Evolutionary conservation across 305 asterid genomes (phyloP), one percentile per base, ranked within the genome.

Genomic region (Ajuga reptans): DNA sequence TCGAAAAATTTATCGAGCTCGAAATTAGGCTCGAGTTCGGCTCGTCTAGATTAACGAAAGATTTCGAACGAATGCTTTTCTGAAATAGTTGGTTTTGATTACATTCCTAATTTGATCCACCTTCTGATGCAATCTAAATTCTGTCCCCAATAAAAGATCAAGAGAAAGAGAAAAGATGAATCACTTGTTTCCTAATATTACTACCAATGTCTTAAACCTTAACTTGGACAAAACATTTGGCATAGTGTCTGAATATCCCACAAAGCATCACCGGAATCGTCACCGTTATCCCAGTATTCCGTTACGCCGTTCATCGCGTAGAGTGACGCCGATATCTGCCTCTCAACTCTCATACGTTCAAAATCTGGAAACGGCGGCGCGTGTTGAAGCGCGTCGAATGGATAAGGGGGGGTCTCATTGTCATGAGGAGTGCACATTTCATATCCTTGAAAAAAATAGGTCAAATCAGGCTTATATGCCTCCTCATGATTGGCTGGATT

Each of bases 321-420:
- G 0, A 84, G 81, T 15, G 95, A 85, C 43, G 95, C 89, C 12
- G 95, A 85, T 68, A 88, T 86, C 82, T 86, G 92, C 45, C 86
- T 72, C 27, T 88, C 91, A 1, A 85, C 85, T 55, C 76, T 86
- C 89, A 84, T 69, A 0, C 78, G 80, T 53, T 86, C 95, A 12
- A 84, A 79, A 66, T 86, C 89, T 4, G 75, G 78, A 51, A 75
- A 77, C 11, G 69, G 72, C 9, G n/a, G n/a, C n/a, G n/a, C n/a
- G 36, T 67, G 74, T 68, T 74, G 83, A 46, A 53, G 64, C 1
- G 12, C 61, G n/a, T 78, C 81, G 34, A 71, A 56, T 5, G 52
- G n/a, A 41, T 37, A 73, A 1, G 62, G 9, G 3, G 75, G 57
- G 34, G 14, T 46, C 46, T 51, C 73, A 45, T 66, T 53, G 17